phyloP scores from a whole-genome alignment of 441 rosid genomes.

The Geranium incanum region DNA sequence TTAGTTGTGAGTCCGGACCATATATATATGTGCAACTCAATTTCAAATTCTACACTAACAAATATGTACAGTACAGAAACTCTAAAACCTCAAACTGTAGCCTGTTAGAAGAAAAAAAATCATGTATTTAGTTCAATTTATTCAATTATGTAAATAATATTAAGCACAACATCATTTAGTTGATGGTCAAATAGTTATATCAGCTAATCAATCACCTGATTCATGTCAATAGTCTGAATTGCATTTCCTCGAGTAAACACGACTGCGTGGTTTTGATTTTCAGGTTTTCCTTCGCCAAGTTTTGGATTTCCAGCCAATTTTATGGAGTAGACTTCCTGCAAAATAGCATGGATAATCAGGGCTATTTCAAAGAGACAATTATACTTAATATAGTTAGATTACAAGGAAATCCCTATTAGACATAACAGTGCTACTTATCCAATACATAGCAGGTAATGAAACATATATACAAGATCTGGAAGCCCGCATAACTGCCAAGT shows the following conservation, averaged over 20 bases:
- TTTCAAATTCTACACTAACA: no score
- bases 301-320: constrained; percentile 96
- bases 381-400: not conserved
- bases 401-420: not conserved
- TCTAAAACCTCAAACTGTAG: no score
- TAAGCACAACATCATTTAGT: not conserved
- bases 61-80: no score
- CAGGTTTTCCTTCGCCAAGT: constrained; percentile 99
- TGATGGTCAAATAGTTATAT: not conserved
- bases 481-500: not conserved
- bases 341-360: constrained; percentile 5
- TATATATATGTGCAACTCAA: no score
- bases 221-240: constrained; percentile 97
- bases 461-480: not conserved
- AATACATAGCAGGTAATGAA: not conserved
- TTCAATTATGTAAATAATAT: no score
- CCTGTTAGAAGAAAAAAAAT: no score
- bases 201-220: constrained; percentile 51
- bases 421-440: not conserved
- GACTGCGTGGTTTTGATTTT: constrained; percentile 98
- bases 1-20: no score
- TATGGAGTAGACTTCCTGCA: constrained; percentile 88
- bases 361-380: not conserved
- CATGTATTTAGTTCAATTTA: no score
- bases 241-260: constrained; percentile 97